Evolutionary conservation across 176 grass and related monocot species (phyloP), one percentile per base, ranked within the genome.

Genomic region (Dendrocalamus sinicus): DNA sequence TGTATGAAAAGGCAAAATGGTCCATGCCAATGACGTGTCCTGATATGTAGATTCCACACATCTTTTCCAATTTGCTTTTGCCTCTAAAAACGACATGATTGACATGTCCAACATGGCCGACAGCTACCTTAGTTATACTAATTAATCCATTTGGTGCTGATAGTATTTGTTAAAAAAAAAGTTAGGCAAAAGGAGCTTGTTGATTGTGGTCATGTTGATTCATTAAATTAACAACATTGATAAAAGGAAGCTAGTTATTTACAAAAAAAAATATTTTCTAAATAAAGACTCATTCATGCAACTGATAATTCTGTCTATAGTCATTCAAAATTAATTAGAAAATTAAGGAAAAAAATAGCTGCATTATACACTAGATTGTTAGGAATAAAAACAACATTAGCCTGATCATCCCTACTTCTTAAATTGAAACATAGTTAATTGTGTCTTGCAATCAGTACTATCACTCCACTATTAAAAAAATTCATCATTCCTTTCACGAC

Each of bases 41-140:
- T 67, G 28, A 67, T 9, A 57, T 54, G 47, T 74, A 50, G 77
- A 66, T 44, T 87, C 35, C 54, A 72, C 51, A 40, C 54, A 71
- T 9, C 30, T 79, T 71, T 78, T 72, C 13, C 67, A 22, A 79
- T 8, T 45, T 76, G 53, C 37, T 46, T 26, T 67, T 41, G 7
- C 24, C 54, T 17, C 11, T 32, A 44, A 5, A 53, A 72, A 65
- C 64, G 67, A 43, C 22, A 17, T 3, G 16, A 30, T 47, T 47
- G 3, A 45, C 43, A 45, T 3, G 26, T 63, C 26, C 44, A 59
- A 28, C 40, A 78, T 78, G 64, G 48, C 60, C 50, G 72, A 37
- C 28, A 55, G 28, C 72, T 54, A 37, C 28, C 24, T 55, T 75
- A 37, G 8, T 54, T 20, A 75, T 53, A 30, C 43, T 45, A 52